Evolutionary conservation across 768 basidiomycete genomes (phyloP).

Genomic region (Hebeloma cylindrosporum): DNA sequence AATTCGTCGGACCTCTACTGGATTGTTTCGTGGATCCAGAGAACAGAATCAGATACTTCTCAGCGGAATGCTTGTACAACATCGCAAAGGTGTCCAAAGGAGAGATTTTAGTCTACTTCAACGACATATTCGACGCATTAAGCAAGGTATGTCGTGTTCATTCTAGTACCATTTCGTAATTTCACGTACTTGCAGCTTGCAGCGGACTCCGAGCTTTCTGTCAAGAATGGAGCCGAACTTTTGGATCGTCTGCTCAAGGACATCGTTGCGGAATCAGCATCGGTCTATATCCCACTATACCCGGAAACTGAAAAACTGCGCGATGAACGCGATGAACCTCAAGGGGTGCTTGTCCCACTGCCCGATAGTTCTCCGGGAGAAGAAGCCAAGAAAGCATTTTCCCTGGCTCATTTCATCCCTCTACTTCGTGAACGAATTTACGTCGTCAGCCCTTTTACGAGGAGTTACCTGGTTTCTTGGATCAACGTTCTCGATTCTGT

Average conservation of each 20-base stretch:
- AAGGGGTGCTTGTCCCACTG: constrained; percentile 65
- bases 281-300: constrained; percentile 88
- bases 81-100: constrained; percentile 97
- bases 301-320: constrained; percentile 74
- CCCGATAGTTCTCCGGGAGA: constrained; percentile 51
- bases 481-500: constrained; percentile 94
- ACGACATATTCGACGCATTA: constrained; percentile 95
- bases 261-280: constrained; percentile 95
- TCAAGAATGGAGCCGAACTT: constrained; percentile 97
- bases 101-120: constrained; percentile 95
- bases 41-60: constrained; percentile 95
- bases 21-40: constrained; percentile 93
- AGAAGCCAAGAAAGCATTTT: constrained; percentile 77
- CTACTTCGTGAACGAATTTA: constrained; percentile 90
- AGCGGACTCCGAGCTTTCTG: constrained; percentile 92
- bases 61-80: constrained; percentile 97
- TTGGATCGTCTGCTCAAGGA: constrained; percentile 97
- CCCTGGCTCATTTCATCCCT: constrained; percentile 92
- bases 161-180: constrained; percentile 2
- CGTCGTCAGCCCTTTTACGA: constrained; percentile 92
- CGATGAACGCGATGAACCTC: constrained; percentile 52
- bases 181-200: constrained; percentile 64
- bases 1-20: constrained; percentile 86
- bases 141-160: constrained; percentile 74
- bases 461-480: constrained; percentile 97